These are phyloP conservation scores for Glonium stellatum DNA, from an alignment of 495 filamentous ascomycete species.

Conservation along the genomic window DNA sequence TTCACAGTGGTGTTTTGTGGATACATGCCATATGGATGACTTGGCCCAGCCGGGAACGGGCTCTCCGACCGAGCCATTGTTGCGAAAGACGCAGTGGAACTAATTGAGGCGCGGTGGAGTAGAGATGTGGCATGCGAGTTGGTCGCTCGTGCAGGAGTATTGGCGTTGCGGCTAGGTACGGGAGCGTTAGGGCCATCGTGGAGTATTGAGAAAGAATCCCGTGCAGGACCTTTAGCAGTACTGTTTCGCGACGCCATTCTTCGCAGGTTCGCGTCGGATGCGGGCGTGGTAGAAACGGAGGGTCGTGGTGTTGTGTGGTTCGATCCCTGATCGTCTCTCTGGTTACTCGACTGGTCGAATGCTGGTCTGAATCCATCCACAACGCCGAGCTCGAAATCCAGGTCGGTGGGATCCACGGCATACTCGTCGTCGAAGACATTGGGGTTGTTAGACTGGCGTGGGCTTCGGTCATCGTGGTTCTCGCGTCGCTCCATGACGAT, in stretches of 20 bases:
- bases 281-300: slow-evolving; percentile 2
- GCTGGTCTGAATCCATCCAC: slow-evolving; percentile 34
- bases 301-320: slow-evolving; percentile 2
- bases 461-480: slow-evolving; percentile 14
- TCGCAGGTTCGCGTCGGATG: slow-evolving; percentile 17
- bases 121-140: slow-evolving; percentile 25
- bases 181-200: background rate
- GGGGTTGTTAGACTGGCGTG: slow-evolving; percentile 14
- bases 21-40: slow-evolving; percentile 40
- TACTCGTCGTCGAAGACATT: slow-evolving; percentile 40
- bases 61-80: slow-evolving; percentile 32
- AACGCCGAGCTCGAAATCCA: slow-evolving; percentile 23
- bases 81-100: slow-evolving; percentile 33
- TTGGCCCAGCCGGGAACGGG: slow-evolving; percentile 31
- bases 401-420: slow-evolving; percentile 32
- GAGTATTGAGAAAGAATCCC: slow-evolving; percentile 12
- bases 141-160: slow-evolving; percentile 12
- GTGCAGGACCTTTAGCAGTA: slow-evolving; percentile 17
- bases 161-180: background rate
- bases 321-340: slow-evolving; percentile 5
- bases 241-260: slow-evolving; percentile 26
- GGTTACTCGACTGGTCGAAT: background rate
- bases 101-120: slow-evolving; percentile 21
- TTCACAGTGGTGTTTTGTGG: slow-evolving; percentile 32
- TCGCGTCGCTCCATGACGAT: slow-evolving; percentile 25